These are phyloP conservation scores for Moricandia moricandioides DNA, from an alignment of 345 rosid species.

Conservation along the genomic window DNA sequence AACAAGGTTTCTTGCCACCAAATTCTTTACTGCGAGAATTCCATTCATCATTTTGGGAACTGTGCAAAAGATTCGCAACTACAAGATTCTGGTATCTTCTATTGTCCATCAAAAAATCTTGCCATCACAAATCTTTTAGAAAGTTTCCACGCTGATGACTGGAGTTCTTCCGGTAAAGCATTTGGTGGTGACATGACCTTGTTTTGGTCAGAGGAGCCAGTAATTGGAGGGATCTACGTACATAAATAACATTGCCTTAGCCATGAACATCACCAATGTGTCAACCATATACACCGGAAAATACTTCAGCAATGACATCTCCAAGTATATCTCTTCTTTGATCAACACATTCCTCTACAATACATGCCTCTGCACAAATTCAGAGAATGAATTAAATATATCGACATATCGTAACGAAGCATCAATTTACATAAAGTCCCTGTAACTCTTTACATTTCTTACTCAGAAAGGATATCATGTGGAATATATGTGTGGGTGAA, in stretches of 20 bases:
- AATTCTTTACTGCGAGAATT: too few relatives aligned
- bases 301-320: slow-evolving; percentile 39
- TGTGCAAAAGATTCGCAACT: too few relatives aligned
- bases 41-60: too few relatives aligned
- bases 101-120: slow-evolving; percentile 37
- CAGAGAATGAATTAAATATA: neutral
- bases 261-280: slow-evolving; percentile 35
- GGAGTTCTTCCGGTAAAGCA: neutral
- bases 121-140: neutral
- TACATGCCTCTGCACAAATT: slow-evolving; percentile 30
- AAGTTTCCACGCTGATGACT: neutral
- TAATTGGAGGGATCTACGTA: slow-evolving; percentile 47
- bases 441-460: too few relatives aligned
- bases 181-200: neutral
- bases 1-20: too few relatives aligned
- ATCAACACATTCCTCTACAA: slow-evolving; percentile 41
- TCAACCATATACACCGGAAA: slow-evolving; percentile 39
- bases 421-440: too few relatives aligned
- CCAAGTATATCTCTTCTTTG: slow-evolving; percentile 38
- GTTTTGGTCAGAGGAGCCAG: neutral
- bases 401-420: too few relatives aligned
- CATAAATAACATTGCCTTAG: slow-evolving; percentile 30
- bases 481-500: too few relatives aligned
- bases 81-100: slow-evolving; percentile 37
- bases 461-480: too few relatives aligned